Conservation (phyloP, 306 rosid species). For the Dalbergia oliveri region DNA sequence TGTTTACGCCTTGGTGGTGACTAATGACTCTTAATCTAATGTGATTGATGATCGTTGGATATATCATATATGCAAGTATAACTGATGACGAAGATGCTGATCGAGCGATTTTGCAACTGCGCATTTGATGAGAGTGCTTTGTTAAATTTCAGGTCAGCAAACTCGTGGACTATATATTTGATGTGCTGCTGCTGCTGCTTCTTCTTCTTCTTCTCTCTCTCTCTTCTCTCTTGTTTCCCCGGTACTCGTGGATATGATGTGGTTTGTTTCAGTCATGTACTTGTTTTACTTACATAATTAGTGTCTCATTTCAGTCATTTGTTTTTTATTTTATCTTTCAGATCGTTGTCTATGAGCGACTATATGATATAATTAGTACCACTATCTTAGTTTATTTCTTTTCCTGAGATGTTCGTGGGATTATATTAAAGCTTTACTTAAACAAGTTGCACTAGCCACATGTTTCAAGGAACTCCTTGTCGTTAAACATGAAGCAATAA, state of each 20-base stretch:
- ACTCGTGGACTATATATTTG: slow-evolving; percentile 42
- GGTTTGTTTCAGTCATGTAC: slow-evolving; percentile 28
- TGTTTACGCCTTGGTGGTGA: neutral
- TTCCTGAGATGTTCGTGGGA: slow-evolving; percentile 37
- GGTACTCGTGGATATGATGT: neutral
- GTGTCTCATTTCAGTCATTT: slow-evolving; percentile 45
- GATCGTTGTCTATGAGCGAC: neutral
- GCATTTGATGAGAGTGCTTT: neutral
- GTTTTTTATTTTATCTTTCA: slow-evolving; percentile 15
- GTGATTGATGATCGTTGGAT: neutral
- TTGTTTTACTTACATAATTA: slow-evolving; percentile 20
- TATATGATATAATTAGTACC: neutral
- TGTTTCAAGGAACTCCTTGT: neutral
- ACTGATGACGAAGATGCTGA: neutral
- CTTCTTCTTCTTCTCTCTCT: neutral
- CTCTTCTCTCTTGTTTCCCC: no score
- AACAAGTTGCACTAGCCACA: slow-evolving; percentile 15
- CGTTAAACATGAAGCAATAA: slow-evolving; percentile 19
- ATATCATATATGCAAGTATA: neutral
- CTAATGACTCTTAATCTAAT: slow-evolving; percentile 9
- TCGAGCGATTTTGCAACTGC: neutral
- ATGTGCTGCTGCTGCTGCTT: neutral
- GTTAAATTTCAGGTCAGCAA: slow-evolving; percentile 60
- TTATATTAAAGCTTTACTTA: slow-evolving; percentile 16
- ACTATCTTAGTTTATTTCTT: slow-evolving; percentile 5